Evolutionary conservation across 192 early-diverging fungal species (phyloP).

Genomic region (Geranomyces variabilis): DNA sequence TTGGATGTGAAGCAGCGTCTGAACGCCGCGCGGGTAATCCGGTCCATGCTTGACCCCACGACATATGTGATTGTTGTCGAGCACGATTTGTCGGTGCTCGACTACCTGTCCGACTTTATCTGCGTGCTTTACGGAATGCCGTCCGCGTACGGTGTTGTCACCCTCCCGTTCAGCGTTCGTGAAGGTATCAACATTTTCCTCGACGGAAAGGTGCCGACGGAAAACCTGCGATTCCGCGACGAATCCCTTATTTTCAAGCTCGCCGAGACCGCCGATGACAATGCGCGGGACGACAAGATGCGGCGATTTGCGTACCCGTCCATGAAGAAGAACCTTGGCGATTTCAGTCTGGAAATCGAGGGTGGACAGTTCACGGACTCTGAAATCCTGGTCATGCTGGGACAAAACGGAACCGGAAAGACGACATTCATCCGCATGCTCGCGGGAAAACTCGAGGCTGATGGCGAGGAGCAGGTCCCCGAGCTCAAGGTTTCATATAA

Average conservation of each 20-base stretch:
- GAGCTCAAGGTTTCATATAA: slow-evolving; percentile 92
- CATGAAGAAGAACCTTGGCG: slow-evolving; percentile 84
- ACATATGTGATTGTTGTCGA: slow-evolving; percentile 94
- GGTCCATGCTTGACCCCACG: slow-evolving; percentile 71
- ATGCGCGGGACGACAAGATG: slow-evolving; percentile 60
- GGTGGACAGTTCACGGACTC: slow-evolving; percentile 92
- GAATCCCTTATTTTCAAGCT: slow-evolving; percentile 91
- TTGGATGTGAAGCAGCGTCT: slow-evolving; percentile 99
- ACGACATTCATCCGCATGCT: slow-evolving; percentile 95
- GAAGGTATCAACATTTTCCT: slow-evolving; percentile 99
- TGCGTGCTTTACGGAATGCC: slow-evolving; percentile 99
- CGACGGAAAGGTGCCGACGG: slow-evolving; percentile 94
- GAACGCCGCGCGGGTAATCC: slow-evolving; percentile 92
- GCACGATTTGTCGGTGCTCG: slow-evolving; percentile 98
- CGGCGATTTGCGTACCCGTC: slow-evolving; percentile 83
- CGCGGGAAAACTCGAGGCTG: slow-evolving; percentile 79
- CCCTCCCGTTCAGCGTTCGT: slow-evolving; percentile 93
- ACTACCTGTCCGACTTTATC: slow-evolving; percentile 97
- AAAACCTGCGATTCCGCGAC: slow-evolving; percentile 98
- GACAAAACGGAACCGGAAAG: slow-evolving; percentile 83
- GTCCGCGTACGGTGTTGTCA: slow-evolving; percentile 95
- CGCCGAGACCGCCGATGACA: slow-evolving; percentile 87
- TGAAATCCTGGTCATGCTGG: slow-evolving; percentile 97
- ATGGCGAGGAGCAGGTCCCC: slow-evolving; percentile 77
- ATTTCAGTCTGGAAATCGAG: slow-evolving; percentile 79